These are phyloP conservation scores for Earliella scabrosa DNA, from an alignment of 1,284 basidiomycete species.

Conservation along the genomic window DNA sequence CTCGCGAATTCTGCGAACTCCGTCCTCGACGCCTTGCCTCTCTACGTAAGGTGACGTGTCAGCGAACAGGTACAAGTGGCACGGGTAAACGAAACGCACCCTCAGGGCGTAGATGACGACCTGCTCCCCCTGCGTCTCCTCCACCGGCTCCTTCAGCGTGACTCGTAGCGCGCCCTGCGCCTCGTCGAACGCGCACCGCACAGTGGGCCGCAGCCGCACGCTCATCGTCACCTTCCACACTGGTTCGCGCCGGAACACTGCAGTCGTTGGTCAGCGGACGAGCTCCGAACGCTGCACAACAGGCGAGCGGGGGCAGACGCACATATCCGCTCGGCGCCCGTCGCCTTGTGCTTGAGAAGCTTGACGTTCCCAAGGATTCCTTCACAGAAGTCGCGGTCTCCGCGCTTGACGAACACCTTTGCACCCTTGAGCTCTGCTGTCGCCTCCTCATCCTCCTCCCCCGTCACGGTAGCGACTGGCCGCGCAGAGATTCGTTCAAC, in stretches of 20 bases:
- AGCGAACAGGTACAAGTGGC: no score
- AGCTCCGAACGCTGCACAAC: no score
- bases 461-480: slow-evolving; percentile 48
- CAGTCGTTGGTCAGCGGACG: no score
- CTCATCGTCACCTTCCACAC: slow-evolving; percentile 72
- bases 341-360: slow-evolving; percentile 49
- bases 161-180: slow-evolving; percentile 59
- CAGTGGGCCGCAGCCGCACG: slow-evolving; percentile 51
- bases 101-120: slow-evolving; percentile 46
- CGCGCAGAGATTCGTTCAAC: no score
- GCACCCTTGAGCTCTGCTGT: slow-evolving; percentile 59
- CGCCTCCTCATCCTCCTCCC: slow-evolving; percentile 65
- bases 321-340: slow-evolving; percentile 49
- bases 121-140: slow-evolving; percentile 27
- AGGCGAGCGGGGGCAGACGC: slow-evolving; percentile 29
- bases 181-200: slow-evolving; percentile 60
- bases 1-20: slow-evolving; percentile 32
- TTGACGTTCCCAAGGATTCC: slow-evolving; percentile 67
- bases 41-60: slow-evolving; percentile 15
- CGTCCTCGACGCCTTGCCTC: slow-evolving; percentile 29
- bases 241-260: slow-evolving; percentile 71
- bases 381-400: slow-evolving; percentile 57
- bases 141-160: slow-evolving; percentile 52
- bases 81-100: no score
- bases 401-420: slow-evolving; percentile 65